Evolutionary conservation across 1,284 basidiomycete species (phyloP), one percentile per base, ranked within the genome.

Genomic region (Paramarasmius palmivorus): DNA sequence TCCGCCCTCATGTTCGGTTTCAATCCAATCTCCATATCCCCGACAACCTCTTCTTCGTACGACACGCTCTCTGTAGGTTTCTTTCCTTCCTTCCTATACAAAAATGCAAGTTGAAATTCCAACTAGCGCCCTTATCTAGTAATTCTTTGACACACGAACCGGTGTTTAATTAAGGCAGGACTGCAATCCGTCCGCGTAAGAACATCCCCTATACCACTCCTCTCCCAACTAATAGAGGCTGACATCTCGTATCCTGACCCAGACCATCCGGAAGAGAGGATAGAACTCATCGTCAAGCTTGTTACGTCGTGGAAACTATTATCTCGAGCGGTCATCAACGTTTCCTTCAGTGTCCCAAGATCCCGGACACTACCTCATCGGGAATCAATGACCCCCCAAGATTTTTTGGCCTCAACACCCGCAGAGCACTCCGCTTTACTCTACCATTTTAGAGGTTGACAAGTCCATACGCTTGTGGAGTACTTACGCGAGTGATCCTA

Each of bases 391-490:
- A 8, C 86, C 95, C 29, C 95, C 93, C 1, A 84, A 79, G 64
- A 94, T n/a, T 95, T 57, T 95, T 95, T 64, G 92, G 95, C 72
- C 77, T 95, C 47, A 89, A 93, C 69, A 88, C 94, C 66, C 78
- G 89, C 44, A 88, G 94, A 29, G 80, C 91, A 69, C 84, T 0
- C 89, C 92, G 4, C 76, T 98, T 3, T 98, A 96, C 68, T 82
- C 84, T 1, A 78, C 78, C 1, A 88, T 98, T 1, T 65, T 96
- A 20, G 94, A 98, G 68, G 86, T 98, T 1, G 93, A 97, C 64
- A 96, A 99, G 71, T 86, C 96, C 2, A 94, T 98, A 97, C 95
- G 0, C 79, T 97, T 6, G 88, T 97, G 0, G 95, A 95, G 6
- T 98, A 93, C n/a, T n/a, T n/a, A n/a, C 65, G 92, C 94, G 0